These are phyloP conservation scores for Trebouxia sp. DNA, from an alignment of 139 green algal species.

Conservation along the genomic window DNA sequence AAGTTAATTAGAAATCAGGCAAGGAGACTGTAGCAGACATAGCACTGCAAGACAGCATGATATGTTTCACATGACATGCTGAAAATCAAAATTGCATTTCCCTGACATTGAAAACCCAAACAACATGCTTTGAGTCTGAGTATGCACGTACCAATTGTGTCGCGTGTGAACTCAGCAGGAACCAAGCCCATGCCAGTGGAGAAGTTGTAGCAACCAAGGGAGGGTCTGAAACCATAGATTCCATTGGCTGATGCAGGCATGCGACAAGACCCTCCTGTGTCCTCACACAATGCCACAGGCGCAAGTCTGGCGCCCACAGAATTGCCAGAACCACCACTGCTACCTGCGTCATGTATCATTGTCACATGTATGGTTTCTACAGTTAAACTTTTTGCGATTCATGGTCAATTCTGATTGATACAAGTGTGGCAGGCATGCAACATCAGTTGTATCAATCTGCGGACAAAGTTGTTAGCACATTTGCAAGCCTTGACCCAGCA, in stretches of 20 bases:
- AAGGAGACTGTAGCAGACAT: too few relatives aligned
- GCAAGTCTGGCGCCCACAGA: background rate
- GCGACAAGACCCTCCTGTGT: slow-evolving; percentile 21
- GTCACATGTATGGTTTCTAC: too few relatives aligned
- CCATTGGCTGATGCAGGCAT: slow-evolving; percentile 18
- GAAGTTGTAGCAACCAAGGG: slow-evolving; percentile 23
- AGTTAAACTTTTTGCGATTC: too few relatives aligned
- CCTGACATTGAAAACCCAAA: background rate
- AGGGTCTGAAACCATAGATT: slow-evolving; percentile 19
- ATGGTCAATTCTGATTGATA: background rate
- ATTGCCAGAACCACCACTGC: slow-evolving; percentile 16
- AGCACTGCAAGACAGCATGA: too few relatives aligned
- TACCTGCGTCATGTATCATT: background rate
- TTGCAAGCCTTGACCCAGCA: background rate
- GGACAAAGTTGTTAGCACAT: too few relatives aligned
- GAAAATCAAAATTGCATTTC: too few relatives aligned
- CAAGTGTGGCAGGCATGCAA: too few relatives aligned
- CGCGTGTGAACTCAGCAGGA: slow-evolving; percentile 13
- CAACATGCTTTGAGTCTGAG: background rate
- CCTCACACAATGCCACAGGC: slow-evolving; percentile 21
- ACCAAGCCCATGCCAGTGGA: slow-evolving; percentile 10
- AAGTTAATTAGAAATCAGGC: too few relatives aligned
- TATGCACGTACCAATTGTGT: slow-evolving; percentile 24
- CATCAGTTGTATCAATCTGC: too few relatives aligned
- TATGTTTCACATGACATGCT: too few relatives aligned